phyloP scores from a whole-genome alignment of 331 rosid genomes.

The Acacia pycnantha region DNA sequence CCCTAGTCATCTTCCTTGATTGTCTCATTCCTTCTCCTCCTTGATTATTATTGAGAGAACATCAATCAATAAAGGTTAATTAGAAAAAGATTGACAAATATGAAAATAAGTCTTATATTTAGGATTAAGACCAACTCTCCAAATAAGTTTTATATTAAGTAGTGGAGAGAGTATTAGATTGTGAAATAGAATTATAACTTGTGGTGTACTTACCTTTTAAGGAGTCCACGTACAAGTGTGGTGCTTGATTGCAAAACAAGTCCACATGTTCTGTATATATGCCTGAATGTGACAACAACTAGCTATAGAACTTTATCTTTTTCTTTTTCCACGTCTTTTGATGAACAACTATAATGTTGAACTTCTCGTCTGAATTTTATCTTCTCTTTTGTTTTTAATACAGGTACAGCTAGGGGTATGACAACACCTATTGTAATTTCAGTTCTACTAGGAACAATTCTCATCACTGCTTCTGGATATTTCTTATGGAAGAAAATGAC shows the following conservation, averaged over 20 bases:
- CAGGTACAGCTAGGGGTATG: neutral
- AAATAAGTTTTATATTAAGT: no score
- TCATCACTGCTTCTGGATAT: neutral
- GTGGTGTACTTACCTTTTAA: neutral
- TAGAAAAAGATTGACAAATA: no score
- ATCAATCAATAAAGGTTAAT: no score
- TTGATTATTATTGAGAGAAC: no score
- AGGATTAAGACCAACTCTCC: no score
- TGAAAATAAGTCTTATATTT: no score
- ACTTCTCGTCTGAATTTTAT: neutral
- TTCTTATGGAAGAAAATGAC: conserved; percentile 3
- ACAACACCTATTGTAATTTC: neutral
- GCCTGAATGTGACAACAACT: neutral
- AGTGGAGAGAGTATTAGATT: no score
- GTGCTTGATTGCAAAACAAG: neutral
- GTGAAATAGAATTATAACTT: neutral
- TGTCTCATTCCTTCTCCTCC: no score
- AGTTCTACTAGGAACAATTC: neutral
- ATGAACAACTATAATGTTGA: neutral
- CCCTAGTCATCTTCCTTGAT: no score
- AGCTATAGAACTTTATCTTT: neutral
- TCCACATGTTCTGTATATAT: neutral
- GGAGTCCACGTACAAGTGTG: neutral
- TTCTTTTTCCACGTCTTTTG: neutral
- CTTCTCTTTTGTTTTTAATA: neutral